These are phyloP conservation scores for Ceriops tagal DNA, from an alignment of 345 rosid genomes.

Conservation along the genomic window DNA sequence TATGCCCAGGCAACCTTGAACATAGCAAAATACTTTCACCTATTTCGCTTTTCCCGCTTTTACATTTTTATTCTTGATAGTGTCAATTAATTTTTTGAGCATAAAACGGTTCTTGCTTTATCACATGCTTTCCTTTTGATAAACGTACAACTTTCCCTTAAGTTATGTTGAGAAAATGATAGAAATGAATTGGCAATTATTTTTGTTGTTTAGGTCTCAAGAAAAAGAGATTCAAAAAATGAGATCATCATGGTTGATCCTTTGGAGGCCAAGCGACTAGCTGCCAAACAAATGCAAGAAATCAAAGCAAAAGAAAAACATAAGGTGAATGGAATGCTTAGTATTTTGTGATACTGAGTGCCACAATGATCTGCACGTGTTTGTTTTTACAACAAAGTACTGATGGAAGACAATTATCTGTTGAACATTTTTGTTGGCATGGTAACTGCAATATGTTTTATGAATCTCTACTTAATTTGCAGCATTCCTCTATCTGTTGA, in stretches of 20 bases:
- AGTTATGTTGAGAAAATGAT: not conserved
- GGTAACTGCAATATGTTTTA: too few species aligned
- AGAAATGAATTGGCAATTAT: not conserved
- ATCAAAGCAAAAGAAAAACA: slow-evolving; percentile 58
- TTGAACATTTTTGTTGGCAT: not conserved
- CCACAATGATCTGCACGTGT: too few species aligned
- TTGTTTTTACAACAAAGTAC: too few species aligned
- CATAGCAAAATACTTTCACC: not conserved
- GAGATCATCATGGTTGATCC: slow-evolving; percentile 88
- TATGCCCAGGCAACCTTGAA: too few species aligned
- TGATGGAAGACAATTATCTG: not conserved
- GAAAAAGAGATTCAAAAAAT: slow-evolving; percentile 29
- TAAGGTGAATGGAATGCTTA: slow-evolving; percentile 37
- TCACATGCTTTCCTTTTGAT: not conserved
- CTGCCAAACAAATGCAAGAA: slow-evolving; percentile 65
- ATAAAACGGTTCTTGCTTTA: not conserved
- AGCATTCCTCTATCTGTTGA: too few species aligned
- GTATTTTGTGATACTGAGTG: not conserved
- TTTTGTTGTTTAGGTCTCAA: slow-evolving; percentile 35
- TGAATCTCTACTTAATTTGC: too few species aligned
- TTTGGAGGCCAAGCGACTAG: slow-evolving; percentile 77
- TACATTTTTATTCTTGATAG: not conserved
- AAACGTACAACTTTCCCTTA: not conserved
- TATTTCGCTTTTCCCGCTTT: not conserved
- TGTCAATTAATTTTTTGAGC: not conserved